phyloP scores from a whole-genome alignment of 768 basidiomycete species.

The Tricholoma saponaceum region DNA sequence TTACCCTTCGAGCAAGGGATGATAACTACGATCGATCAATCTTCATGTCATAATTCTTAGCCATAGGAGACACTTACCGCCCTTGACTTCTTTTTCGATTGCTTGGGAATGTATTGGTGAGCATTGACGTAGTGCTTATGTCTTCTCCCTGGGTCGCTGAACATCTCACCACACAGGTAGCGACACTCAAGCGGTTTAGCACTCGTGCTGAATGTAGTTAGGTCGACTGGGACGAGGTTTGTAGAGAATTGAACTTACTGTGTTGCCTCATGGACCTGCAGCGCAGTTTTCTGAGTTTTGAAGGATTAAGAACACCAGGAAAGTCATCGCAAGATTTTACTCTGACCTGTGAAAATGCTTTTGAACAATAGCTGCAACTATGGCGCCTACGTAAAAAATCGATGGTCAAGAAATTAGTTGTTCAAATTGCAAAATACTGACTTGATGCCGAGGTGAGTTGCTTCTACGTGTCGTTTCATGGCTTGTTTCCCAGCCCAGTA shows the following conservation, averaged over 20 bases:
- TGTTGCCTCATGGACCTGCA: slow-evolving; percentile 18
- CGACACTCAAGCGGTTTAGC: slow-evolving; percentile 12
- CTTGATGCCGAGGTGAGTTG: slow-evolving; percentile 18
- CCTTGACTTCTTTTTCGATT: slow-evolving; percentile 15
- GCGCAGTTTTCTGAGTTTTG: slow-evolving; percentile 16
- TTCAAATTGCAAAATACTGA: not conserved
- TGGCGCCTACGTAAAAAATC: slow-evolving; percentile 9
- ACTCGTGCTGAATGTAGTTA: slow-evolving; percentile 13
- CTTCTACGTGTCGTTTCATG: slow-evolving; percentile 21
- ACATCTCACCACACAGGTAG: slow-evolving; percentile 11
- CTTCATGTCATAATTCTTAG: not conserved
- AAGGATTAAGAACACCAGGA: not conserved
- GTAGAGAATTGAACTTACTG: slow-evolving; percentile 10
- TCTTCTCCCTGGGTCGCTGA: slow-evolving; percentile 21
- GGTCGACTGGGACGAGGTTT: not conserved
- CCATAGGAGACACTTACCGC: not conserved
- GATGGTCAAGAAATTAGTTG: not conserved
- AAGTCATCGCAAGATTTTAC: not conserved
- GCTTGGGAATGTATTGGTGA: slow-evolving; percentile 16
- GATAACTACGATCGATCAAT: not conserved
- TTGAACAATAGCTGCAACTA: slow-evolving; percentile 12
- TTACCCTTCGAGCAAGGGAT: not conserved
- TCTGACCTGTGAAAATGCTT: slow-evolving; percentile 16
- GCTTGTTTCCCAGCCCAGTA: slow-evolving; percentile 20
- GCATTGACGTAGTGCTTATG: slow-evolving; percentile 16